phyloP scores from a whole-genome alignment of 495 filamentous ascomycete genomes.

The Podospora pseudopauciseta region DNA sequence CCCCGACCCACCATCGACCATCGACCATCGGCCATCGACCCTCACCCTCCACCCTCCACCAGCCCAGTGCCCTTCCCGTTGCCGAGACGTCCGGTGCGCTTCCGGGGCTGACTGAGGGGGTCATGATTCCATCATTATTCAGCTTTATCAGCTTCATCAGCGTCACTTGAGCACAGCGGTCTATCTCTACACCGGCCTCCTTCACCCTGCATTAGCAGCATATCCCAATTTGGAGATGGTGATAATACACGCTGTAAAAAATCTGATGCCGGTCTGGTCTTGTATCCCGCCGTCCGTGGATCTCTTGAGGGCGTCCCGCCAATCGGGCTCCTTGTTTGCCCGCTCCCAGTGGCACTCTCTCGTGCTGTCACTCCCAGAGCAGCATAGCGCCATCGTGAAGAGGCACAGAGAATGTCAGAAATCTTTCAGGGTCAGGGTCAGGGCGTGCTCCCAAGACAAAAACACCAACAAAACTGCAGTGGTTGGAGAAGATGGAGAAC shows the following conservation, averaged over 20 bases:
- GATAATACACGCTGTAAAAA: neutral
- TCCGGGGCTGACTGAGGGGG: neutral
- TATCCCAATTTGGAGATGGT: neutral
- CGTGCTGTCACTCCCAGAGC: neutral
- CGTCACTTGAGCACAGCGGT: too few species aligned
- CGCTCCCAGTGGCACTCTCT: neutral
- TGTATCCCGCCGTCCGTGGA: neutral
- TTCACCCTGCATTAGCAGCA: neutral
- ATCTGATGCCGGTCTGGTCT: neutral
- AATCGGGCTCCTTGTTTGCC: neutral
- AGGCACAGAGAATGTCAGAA: neutral
- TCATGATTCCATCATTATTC: neutral
- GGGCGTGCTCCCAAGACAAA: neutral
- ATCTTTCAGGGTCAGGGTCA: neutral
- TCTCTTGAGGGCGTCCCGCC: neutral
- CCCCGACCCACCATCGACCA: too few species aligned
- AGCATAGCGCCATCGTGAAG: slow-evolving; percentile 3
- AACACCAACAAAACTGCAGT: neutral
- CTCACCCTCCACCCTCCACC: neutral
- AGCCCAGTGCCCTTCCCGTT: slow-evolving; percentile 5
- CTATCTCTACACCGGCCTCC: neutral
- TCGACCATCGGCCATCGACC: neutral
- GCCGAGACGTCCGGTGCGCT: slow-evolving; percentile 8
- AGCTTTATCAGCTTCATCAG: neutral
- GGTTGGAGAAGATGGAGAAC: too few species aligned